phyloP scores from a whole-genome alignment of 1,284 basidiomycete genomes.

The Fomes fomentarius region DNA sequence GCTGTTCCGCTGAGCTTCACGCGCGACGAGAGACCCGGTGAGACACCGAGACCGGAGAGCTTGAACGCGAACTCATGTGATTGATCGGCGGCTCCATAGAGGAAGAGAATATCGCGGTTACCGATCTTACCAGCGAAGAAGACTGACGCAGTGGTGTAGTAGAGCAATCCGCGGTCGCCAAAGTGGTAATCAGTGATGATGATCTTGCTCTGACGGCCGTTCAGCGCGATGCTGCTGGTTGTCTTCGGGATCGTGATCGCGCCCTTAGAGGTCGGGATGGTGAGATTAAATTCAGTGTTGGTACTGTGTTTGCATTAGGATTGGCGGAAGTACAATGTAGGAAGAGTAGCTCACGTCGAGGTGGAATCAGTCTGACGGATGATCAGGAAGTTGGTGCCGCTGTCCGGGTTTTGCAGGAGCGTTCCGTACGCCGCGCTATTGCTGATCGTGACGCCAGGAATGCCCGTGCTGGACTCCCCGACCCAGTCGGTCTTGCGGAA shows the following conservation, averaged over 20 bases:
- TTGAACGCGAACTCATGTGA: constrained; percentile 59
- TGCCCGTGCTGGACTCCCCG: constrained; percentile 58
- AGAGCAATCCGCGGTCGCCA: constrained; percentile 51
- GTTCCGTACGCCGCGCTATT: constrained; percentile 61
- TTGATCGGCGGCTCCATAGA: constrained; percentile 63
- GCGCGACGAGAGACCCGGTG: constrained; percentile 36
- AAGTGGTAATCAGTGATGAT: constrained; percentile 71
- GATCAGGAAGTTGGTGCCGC: constrained; percentile 68
- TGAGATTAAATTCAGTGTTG: constrained; percentile 56
- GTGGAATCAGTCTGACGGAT: constrained; percentile 69
- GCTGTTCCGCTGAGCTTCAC: constrained; percentile 14
- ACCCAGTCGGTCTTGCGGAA: constrained; percentile 80
- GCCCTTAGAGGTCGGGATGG: constrained; percentile 55
- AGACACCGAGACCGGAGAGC: constrained; percentile 54
- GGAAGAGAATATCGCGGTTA: constrained; percentile 66
- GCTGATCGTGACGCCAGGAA: constrained; percentile 46
- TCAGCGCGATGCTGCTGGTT: constrained; percentile 56
- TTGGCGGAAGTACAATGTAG: not conserved
- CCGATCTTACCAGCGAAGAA: constrained; percentile 71
- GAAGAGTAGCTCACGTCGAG: constrained; percentile 53
- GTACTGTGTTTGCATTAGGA: constrained; percentile 38
- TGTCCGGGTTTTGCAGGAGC: constrained; percentile 68
- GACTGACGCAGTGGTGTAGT: constrained; percentile 71
- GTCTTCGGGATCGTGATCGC: constrained; percentile 56
- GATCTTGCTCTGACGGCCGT: constrained; percentile 72